Conservation (phyloP, 306 rosid genomes). For the Inga leiocalycina region DNA sequence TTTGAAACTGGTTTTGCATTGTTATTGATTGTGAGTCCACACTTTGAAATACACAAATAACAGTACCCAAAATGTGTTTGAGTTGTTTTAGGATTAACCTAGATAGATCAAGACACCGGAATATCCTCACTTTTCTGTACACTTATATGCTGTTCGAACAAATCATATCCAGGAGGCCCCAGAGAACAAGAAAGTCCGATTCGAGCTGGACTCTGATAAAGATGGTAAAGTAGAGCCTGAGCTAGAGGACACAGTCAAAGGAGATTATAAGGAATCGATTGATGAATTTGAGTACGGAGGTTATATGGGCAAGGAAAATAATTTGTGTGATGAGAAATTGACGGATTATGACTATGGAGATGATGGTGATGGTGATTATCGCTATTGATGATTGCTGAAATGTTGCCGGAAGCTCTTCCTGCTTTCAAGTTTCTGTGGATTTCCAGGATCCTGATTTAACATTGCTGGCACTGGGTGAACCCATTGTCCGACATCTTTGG, state of each 20-base stretch:
- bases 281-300: constrained; percentile 19
- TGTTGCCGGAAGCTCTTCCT: constrained; percentile 7
- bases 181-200: constrained; percentile 35
- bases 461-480: constrained; percentile 19
- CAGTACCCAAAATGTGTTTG: background rate
- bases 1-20: background rate
- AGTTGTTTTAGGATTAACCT: background rate
- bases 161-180: constrained; percentile 28
- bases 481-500: background rate
- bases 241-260: constrained; percentile 20
- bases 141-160: background rate
- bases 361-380: constrained; percentile 8
- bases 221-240: constrained; percentile 16
- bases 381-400: constrained; percentile 20
- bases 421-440: background rate
- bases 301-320: constrained; percentile 16
- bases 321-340: constrained; percentile 29
- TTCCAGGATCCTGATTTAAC: constrained; percentile 9
- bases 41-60: background rate
- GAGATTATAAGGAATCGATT: constrained; percentile 8
- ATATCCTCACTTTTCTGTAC: background rate
- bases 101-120: background rate
- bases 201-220: constrained; percentile 30
- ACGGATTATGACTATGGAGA: constrained; percentile 24
- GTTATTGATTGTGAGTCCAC: background rate